phyloP scores from a whole-genome alignment of 2,329 filamentous ascomycete species.

The Hymenoscyphus linearis region DNA sequence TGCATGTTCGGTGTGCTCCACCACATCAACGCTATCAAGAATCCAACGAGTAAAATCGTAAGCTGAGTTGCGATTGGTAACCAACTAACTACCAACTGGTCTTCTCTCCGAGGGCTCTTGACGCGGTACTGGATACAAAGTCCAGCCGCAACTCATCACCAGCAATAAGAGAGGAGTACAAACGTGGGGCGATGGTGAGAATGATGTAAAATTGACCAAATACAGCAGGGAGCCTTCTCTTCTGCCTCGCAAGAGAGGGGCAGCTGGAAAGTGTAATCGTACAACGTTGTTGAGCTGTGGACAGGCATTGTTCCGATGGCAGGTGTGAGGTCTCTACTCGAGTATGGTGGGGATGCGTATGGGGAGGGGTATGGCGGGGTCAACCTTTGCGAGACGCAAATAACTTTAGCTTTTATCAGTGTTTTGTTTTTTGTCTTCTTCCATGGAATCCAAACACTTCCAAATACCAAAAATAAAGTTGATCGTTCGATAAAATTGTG shows the following conservation, averaged over 20 bases:
- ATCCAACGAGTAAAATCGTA: conserved; percentile 4
- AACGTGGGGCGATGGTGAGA: background rate
- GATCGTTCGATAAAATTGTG: background rate
- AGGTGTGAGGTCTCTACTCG: background rate
- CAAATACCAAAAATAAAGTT: background rate
- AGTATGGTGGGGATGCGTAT: background rate
- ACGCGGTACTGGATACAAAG: background rate
- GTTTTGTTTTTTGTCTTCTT: background rate
- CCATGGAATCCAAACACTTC: background rate
- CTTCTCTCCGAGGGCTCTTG: background rate
- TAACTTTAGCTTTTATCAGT: no score
- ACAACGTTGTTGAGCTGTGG: background rate
- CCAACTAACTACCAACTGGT: background rate
- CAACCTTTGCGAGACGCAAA: no score
- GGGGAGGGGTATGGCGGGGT: background rate
- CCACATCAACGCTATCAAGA: background rate
- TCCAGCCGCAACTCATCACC: conserved; percentile 6
- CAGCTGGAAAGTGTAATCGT: background rate
- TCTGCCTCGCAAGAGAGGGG: background rate
- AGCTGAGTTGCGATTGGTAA: background rate
- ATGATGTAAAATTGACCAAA: background rate
- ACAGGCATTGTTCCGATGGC: background rate
- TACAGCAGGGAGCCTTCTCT: conserved; percentile 4
- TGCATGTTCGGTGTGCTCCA: conserved; percentile 7
- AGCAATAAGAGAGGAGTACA: background rate